Percentiles rank a stretch among this genome's conserved stretches.
These are phyloP conservation scores for Aristolochia fimbriata DNA, from an alignment of 164 flowering plant genomes.

Conservation along the genomic window DNA sequence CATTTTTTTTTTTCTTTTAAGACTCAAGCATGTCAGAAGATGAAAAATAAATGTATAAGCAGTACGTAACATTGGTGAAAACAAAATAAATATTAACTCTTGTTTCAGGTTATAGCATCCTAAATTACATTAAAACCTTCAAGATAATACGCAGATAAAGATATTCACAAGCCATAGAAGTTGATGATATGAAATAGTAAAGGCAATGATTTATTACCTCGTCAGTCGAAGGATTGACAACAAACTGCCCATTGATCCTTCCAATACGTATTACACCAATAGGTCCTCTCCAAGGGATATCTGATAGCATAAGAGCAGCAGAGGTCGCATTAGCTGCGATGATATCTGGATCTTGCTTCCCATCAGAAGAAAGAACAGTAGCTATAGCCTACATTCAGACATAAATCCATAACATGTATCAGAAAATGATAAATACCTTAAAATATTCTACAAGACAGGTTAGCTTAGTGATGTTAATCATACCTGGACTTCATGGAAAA, in stretches of 20 bases:
- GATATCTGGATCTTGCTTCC: constrained; percentile 95
- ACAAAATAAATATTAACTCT: no score
- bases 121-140: not conserved
- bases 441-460: not conserved
- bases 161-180: not conserved
- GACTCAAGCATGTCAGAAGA: no score
- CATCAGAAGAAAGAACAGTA: constrained; percentile 93
- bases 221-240: constrained; percentile 85
- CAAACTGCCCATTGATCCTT: constrained; percentile 63
- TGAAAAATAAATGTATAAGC: no score
- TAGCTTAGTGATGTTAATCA: not conserved
- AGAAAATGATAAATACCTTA: not conserved
- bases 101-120: no score
- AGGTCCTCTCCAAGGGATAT: constrained; percentile 98
- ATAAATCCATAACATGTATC: no score
- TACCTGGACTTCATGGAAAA: constrained; percentile 95
- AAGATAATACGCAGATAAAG: not conserved
- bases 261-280: constrained; percentile 89
- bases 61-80: no score
- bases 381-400: constrained; percentile 56
- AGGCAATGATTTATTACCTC: constrained; percentile 42
- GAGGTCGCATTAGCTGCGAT: constrained; percentile 99
- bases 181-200: not conserved
- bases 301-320: constrained; percentile 95
- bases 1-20: no score